phyloP scores from a whole-genome alignment of 768 basidiomycete species.

The Amanita rimosa region DNA sequence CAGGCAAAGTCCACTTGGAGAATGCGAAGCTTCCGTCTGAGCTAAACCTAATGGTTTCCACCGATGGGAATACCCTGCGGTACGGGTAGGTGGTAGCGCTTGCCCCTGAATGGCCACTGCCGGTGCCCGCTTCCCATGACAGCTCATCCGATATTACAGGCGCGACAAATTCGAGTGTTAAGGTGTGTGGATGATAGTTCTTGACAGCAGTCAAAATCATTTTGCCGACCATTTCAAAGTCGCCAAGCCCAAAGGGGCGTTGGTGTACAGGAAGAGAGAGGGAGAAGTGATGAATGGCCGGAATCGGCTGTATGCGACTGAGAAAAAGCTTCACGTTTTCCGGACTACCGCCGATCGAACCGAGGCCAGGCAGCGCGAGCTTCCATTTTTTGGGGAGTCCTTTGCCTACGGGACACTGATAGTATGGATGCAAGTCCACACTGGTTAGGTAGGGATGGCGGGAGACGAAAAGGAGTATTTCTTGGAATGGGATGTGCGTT shows the following conservation, averaged over 20 bases:
- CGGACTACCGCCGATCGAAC: conserved; percentile 11
- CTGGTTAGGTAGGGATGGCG: conserved; percentile 15
- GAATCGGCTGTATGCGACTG: conserved; percentile 5
- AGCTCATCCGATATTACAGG: conserved; percentile 7
- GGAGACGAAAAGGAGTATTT: conserved; percentile 13
- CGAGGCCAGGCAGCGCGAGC: conserved; percentile 9
- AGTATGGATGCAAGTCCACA: conserved; percentile 12
- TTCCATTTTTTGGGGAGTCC: conserved; percentile 3
- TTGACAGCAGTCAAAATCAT: conserved; percentile 6
- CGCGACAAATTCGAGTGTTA: conserved; percentile 11
- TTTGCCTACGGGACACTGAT: conserved; percentile 3
- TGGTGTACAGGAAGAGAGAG: conserved; percentile 13
- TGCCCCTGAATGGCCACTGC: not conserved
- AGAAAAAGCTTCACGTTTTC: conserved; percentile 11
- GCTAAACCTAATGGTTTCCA: conserved; percentile 9
- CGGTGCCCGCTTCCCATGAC: not conserved
- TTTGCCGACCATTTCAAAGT: conserved; percentile 10
- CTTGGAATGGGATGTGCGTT: conserved; percentile 10
- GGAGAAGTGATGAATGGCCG: conserved; percentile 5
- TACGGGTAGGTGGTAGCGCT: not conserved
- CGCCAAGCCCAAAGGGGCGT: conserved; percentile 10
- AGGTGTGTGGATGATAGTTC: not conserved
- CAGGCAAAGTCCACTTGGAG: conserved; percentile 12
- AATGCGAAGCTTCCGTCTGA: conserved; percentile 14
- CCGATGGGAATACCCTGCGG: not conserved